phyloP scores from a whole-genome alignment of 768 basidiomycete genomes.

The Roridomyces roridus region DNA sequence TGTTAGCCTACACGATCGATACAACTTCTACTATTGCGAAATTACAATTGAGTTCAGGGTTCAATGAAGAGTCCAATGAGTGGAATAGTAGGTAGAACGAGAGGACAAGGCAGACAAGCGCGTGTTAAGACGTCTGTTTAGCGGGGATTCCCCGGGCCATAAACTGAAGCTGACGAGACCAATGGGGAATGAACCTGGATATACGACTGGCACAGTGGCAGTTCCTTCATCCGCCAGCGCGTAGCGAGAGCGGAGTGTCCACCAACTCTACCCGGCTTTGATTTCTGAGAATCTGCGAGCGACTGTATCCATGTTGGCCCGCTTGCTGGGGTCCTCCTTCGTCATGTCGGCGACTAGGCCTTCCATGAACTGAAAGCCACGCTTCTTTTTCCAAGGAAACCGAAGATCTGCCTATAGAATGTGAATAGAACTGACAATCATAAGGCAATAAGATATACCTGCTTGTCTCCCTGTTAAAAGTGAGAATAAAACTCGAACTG shows the following conservation, averaged over 20 bases:
- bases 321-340: slow-evolving; percentile 14
- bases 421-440: too few species aligned
- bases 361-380: background rate
- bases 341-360: background rate
- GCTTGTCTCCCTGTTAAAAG: background rate
- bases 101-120: background rate
- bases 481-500: background rate
- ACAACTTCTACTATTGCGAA: too few species aligned
- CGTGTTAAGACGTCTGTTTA: background rate
- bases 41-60: too few species aligned
- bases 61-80: too few species aligned
- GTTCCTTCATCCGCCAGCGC: background rate
- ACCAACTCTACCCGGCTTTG: background rate
- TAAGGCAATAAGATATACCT: background rate
- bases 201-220: too few species aligned
- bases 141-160: background rate
- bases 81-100: background rate
- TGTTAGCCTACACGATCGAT: too few species aligned
- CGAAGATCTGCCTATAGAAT: too few species aligned
- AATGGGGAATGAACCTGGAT: background rate
- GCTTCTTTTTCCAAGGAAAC: too few species aligned
- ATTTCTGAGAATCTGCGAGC: slow-evolving; percentile 33
- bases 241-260: slow-evolving; percentile 10
- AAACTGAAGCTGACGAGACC: background rate
- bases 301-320: slow-evolving; percentile 46